These are phyloP conservation scores for Tylopilus felleus DNA, from an alignment of 768 basidiomycete genomes.

Conservation along the genomic window DNA sequence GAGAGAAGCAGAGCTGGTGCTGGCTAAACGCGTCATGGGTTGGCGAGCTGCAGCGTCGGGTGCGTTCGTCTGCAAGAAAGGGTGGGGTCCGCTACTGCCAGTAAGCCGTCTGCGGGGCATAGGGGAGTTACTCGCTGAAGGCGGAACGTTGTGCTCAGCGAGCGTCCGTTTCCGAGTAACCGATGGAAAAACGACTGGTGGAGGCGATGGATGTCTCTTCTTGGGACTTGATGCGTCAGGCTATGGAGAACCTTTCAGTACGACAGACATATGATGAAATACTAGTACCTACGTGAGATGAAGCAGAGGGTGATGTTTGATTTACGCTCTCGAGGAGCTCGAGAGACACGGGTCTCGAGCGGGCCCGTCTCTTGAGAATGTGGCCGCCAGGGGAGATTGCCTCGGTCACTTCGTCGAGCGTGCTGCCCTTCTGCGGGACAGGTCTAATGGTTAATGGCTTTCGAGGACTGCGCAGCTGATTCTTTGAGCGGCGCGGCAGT, in stretches of 20 bases:
- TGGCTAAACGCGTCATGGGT: constrained; percentile 51
- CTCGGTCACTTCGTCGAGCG: constrained; percentile 58
- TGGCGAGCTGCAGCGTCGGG: constrained; percentile 30
- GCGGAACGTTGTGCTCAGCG: constrained; percentile 34
- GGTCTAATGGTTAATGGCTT: constrained; percentile 21
- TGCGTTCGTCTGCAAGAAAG: constrained; percentile 30
- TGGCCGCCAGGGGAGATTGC: constrained; percentile 76
- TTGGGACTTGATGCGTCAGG: constrained; percentile 16
- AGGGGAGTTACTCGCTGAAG: constrained; percentile 53
- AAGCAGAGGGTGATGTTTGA: constrained; percentile 37
- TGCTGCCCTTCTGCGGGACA: constrained; percentile 39
- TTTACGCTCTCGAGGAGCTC: constrained; percentile 56
- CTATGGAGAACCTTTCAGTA: constrained; percentile 9
- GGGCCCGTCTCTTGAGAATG: constrained; percentile 69
- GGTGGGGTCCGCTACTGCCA: constrained; percentile 33
- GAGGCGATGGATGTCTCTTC: constrained; percentile 4
- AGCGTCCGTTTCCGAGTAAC: constrained; percentile 37
- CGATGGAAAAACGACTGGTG: constrained; percentile 36
- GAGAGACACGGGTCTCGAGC: constrained; percentile 66
- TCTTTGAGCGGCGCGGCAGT: constrained; percentile 27
- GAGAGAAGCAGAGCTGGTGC: constrained; percentile 52
- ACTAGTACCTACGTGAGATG: constrained; percentile 22
- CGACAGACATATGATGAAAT: not conserved
- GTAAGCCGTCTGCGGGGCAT: constrained; percentile 51
- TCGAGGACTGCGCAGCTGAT: constrained; percentile 29